These are phyloP conservation scores for Triadica sebifera DNA, from an alignment of 345 rosid species.

Conservation along the genomic window DNA sequence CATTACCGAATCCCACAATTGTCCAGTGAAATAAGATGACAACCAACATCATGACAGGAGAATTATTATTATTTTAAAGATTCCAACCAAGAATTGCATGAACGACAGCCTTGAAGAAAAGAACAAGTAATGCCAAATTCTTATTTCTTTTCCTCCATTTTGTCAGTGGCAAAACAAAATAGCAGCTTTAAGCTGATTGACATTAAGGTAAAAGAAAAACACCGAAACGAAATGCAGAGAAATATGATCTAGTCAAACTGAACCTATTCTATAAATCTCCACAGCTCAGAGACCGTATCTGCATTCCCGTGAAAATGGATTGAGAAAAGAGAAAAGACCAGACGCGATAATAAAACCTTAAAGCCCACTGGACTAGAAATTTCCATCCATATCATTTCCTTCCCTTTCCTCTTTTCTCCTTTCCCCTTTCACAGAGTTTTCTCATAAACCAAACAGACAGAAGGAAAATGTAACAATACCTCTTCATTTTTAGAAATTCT, in stretches of 20 bases:
- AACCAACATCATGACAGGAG: background rate
- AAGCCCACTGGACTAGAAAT: too few species aligned
- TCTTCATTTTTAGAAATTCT: background rate
- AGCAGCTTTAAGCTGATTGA: background rate
- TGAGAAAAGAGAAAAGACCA: background rate
- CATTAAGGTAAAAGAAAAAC: background rate
- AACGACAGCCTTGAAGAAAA: background rate
- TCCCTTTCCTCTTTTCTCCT: background rate
- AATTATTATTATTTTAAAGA: background rate
- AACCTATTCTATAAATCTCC: background rate
- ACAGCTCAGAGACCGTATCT: background rate
- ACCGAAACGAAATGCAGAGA: background rate
- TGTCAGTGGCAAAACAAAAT: background rate
- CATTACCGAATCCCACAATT: background rate
- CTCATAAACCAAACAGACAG: background rate
- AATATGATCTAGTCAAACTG: background rate
- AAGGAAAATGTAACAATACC: background rate
- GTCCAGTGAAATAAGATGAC: background rate
- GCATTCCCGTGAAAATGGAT: background rate
- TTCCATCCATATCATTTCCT: background rate
- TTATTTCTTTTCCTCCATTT: background rate
- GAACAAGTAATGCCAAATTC: background rate
- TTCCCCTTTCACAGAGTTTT: background rate
- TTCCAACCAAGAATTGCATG: background rate
- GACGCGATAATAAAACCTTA: background rate